Base-by-base conservation (phyloP, 441 rosid genomes). In the Gossypium lobatum region DNA sequence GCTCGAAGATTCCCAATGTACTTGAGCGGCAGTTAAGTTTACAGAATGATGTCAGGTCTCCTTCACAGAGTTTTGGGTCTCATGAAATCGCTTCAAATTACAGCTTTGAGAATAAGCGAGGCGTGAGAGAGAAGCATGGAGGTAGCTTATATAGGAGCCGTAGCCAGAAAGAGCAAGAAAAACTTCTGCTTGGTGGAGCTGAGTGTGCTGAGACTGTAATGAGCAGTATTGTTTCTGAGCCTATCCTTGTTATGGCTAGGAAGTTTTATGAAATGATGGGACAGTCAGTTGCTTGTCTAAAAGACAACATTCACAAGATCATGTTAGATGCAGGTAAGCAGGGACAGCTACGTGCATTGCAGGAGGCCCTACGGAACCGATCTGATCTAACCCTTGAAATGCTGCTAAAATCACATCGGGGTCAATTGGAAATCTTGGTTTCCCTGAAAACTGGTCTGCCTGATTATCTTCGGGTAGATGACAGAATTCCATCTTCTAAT, bases 381-480 rank as follows among this genome's bases (percentile, higher is more conserved):
- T 80, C 92, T 71, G 98, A 91, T 74, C 79, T 92, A 52, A 85
- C 89, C 46, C 61, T 86, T 77, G 97, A 92, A 23, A 71, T 80
- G 81, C 86, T 95, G 23, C 64, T 75, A 64, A 89, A 90, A 75
- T 82, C 86, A 42, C 96, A 95, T 83, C 87, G 91, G 6, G 74
- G 82, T 83, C 99, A 95, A 80, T 82, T 95, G 80, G 97, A 90
- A 77, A 91, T 92, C 79, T 77, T 93, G 90, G 94, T 91, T 58
- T 91, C 98, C 42, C 74, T 95, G 70, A 92, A 83, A 87, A 82
- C 93, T n/a, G 92, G 97, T 28, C 71, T 88, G 11, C 76, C 83
- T 8, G 97, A 87, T 55, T 95, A 84, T 86, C 97, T 95, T 72
- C 88, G 81, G 78, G 72, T 78, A 54, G 91, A 87, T 66, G 79